A percentile compares a stretch with the other conserved stretches of the same genome.
Conservation (phyloP, 108 stramenopile genomes). For the Stephanodiscus triporus region DNA sequence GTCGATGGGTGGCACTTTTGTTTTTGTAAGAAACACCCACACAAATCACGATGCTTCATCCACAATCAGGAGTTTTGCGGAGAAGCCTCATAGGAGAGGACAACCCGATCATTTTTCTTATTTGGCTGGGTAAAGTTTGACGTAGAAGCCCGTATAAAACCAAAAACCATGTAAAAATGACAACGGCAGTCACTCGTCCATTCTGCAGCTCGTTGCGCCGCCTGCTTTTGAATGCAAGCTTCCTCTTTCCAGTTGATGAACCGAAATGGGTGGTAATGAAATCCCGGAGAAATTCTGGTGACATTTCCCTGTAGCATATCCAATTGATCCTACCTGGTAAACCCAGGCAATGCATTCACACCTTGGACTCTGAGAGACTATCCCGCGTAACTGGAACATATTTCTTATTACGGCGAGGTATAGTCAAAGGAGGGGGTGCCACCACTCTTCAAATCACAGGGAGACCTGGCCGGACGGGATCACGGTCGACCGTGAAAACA, state of each 20-base stretch:
- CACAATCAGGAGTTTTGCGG: not conserved
- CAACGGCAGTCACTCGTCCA: not conserved
- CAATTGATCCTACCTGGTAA: too few species aligned
- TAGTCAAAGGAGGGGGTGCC: too few species aligned
- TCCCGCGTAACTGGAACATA: too few species aligned
- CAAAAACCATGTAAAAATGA: constrained; percentile 8
- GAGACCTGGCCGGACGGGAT: too few species aligned
- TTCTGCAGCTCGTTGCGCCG: not conserved
- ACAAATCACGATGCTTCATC: not conserved
- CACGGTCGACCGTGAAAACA: too few species aligned
- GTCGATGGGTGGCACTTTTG: constrained; percentile 3
- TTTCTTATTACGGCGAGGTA: too few species aligned
- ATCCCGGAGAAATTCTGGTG: too few species aligned
- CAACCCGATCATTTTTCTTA: not conserved
- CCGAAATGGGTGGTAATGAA: too few species aligned
- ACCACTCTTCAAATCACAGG: too few species aligned
- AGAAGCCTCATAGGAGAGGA: constrained; percentile 13
- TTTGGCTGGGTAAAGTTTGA: not conserved
- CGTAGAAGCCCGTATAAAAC: not conserved
- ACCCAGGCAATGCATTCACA: too few species aligned
- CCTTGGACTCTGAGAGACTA: too few species aligned
- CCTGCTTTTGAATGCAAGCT: not conserved
- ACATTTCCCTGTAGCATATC: too few species aligned
- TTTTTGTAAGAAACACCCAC: constrained; percentile 15
- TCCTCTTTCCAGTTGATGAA: not conserved